phyloP scores from a whole-genome alignment of 257 asterid species.

The Lavandula angustifolia region DNA sequence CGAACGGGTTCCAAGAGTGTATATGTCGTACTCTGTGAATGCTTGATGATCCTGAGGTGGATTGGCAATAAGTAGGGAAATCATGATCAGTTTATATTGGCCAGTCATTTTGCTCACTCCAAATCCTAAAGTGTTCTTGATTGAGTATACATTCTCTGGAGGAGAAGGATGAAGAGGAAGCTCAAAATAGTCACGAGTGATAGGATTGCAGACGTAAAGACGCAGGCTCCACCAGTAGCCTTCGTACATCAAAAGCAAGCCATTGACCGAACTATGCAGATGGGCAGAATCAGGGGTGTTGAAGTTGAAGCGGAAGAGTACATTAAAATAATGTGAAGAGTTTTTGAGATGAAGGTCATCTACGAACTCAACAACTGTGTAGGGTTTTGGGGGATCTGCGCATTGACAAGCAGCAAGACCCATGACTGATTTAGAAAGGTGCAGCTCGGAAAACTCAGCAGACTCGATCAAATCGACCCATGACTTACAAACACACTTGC shows the following conservation, averaged over 20 bases:
- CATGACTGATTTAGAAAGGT: not conserved
- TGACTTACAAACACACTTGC: slow-evolving; percentile 41
- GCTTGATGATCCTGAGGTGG: no score
- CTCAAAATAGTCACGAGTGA: slow-evolving; percentile 34
- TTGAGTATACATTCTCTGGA: no score
- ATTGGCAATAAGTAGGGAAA: not conserved
- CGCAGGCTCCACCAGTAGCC: not conserved
- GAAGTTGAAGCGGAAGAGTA: not conserved
- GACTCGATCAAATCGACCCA: slow-evolving; percentile 2
- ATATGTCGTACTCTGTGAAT: slow-evolving; percentile 27
- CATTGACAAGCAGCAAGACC: slow-evolving; percentile 18
- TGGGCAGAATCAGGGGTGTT: not conserved
- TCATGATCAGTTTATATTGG: slow-evolving; percentile 35
- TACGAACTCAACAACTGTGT: slow-evolving; percentile 28
- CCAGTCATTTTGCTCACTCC: slow-evolving; percentile 36
- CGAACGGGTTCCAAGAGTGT: slow-evolving; percentile 43
- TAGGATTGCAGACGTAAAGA: slow-evolving; percentile 45
- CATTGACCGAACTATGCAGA: not conserved
- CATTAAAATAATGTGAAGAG: slow-evolving; percentile 29
- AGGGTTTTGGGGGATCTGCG: not conserved
- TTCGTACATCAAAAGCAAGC: slow-evolving; percentile 24
- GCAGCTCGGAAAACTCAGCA: not conserved
- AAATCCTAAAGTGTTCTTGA: slow-evolving; percentile 41
- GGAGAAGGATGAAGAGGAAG: slow-evolving; percentile 24
- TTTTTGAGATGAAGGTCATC: slow-evolving; percentile 15